Conservation (phyloP, 2,329 filamentous ascomycete species). For the Trichophyton schoenleinii region DNA sequence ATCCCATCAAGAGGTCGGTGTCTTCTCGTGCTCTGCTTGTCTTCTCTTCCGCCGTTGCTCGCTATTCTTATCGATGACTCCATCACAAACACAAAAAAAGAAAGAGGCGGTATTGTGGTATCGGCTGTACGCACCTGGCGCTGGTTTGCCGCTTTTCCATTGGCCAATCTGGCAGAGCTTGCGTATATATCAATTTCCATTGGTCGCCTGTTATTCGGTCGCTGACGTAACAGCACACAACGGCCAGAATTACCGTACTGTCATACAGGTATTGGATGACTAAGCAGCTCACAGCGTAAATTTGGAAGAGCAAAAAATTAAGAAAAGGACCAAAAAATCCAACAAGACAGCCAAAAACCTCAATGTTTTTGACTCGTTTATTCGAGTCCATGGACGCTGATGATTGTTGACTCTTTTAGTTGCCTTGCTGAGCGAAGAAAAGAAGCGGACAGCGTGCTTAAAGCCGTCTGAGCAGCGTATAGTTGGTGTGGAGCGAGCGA, state of each 20-base stretch:
- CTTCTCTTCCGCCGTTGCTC: not conserved
- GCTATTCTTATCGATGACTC: not conserved
- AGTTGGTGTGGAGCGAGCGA: no score
- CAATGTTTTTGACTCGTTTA: no score
- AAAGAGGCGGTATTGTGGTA: not conserved
- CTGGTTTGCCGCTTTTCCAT: not conserved
- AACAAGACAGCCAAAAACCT: no score
- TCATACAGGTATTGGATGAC: not conserved
- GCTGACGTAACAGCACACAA: constrained; percentile 3
- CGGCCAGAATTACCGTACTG: not conserved
- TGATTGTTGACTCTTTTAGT: no score
- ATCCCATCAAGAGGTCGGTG: not conserved
- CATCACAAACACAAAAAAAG: not conserved
- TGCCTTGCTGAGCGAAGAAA: no score
- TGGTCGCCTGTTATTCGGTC: not conserved
- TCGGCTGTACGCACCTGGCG: not conserved
- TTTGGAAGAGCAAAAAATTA: no score
- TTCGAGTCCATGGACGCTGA: no score
- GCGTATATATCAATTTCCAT: not conserved
- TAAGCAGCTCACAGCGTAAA: not conserved
- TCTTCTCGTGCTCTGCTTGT: not conserved
- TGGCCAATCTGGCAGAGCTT: constrained; percentile 1
- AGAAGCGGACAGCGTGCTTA: no score
- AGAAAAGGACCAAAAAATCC: no score
- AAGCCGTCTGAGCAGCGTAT: no score